Evolutionary conservation across 2,329 filamentous ascomycete species (phyloP).

Genomic region (Helotiales sp.): DNA sequence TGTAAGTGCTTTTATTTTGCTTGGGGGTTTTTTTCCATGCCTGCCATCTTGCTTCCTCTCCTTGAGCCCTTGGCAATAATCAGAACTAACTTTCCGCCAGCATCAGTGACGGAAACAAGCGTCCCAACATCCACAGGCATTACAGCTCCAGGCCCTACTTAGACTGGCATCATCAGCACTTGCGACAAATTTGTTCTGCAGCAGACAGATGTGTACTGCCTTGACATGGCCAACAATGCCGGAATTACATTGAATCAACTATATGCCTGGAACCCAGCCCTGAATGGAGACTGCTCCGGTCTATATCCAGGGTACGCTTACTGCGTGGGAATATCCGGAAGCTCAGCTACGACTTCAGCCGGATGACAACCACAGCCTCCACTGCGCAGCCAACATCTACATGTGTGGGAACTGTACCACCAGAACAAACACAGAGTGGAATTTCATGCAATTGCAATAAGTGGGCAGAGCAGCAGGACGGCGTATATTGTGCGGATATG

Average conservation of each 20-base stretch:
- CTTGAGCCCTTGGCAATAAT: background rate
- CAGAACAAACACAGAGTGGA: background rate
- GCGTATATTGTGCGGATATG: background rate
- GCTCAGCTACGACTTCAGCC: too few species aligned
- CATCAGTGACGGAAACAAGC: background rate
- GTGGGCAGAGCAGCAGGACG: background rate
- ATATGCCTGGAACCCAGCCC: background rate
- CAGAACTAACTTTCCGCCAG: background rate
- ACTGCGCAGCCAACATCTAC: background rate
- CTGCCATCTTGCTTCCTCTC: background rate
- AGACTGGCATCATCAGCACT: background rate
- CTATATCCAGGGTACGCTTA: background rate
- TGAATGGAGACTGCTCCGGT: background rate
- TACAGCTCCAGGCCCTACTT: background rate
- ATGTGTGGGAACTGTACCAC: background rate
- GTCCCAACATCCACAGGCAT: background rate
- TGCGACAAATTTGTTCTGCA: background rate
- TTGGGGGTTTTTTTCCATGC: too few species aligned
- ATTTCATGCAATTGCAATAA: background rate
- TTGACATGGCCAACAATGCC: background rate
- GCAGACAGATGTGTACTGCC: background rate
- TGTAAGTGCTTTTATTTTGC: too few species aligned
- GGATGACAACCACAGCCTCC: too few species aligned
- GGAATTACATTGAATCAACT: background rate
- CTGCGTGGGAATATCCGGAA: background rate